Evolutionary conservation across 805 yeast species (phyloP).

Genomic region (Candida golubevii): DNA sequence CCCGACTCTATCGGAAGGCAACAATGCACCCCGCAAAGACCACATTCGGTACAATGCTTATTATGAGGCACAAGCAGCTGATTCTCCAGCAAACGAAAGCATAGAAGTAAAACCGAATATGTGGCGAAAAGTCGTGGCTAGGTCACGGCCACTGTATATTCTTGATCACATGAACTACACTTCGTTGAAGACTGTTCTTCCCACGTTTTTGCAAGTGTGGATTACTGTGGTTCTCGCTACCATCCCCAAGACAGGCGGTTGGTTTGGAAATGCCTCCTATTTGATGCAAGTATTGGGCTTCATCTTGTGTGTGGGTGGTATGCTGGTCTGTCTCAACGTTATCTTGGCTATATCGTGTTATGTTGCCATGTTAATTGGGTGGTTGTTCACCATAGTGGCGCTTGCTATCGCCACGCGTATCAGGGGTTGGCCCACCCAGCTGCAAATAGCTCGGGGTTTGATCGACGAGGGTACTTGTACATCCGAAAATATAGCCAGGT

Average conservation of each 20-base stretch:
- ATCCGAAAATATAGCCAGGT: conserved; percentile 14
- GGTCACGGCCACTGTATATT: conserved; percentile 22
- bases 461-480: conserved; percentile 27
- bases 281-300: conserved; percentile 27
- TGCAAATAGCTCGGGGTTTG: conserved; percentile 14
- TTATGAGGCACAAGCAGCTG: background rate
- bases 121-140: conserved; percentile 1
- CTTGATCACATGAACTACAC: conserved; percentile 23
- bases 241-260: conserved; percentile 21
- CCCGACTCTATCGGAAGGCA: background rate
- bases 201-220: conserved; percentile 30
- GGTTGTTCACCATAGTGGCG: conserved; percentile 23
- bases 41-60: conserved; percentile 1
- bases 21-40: background rate
- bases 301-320: conserved; percentile 26
- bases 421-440: conserved; percentile 23
- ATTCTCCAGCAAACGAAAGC: background rate
- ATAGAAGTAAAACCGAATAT: background rate
- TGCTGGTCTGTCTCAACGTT: conserved; percentile 19
- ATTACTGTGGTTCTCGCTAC: conserved; percentile 21
- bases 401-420: conserved; percentile 22
- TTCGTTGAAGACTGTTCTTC: conserved; percentile 22
- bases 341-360: conserved; percentile 16
- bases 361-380: conserved; percentile 17
- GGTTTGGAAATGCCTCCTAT: conserved; percentile 30